Evolutionary conservation across 208 protist species (phyloP), one percentile per base, ranked within the genome.

Genomic region (Porcisia hertigi): DNA sequence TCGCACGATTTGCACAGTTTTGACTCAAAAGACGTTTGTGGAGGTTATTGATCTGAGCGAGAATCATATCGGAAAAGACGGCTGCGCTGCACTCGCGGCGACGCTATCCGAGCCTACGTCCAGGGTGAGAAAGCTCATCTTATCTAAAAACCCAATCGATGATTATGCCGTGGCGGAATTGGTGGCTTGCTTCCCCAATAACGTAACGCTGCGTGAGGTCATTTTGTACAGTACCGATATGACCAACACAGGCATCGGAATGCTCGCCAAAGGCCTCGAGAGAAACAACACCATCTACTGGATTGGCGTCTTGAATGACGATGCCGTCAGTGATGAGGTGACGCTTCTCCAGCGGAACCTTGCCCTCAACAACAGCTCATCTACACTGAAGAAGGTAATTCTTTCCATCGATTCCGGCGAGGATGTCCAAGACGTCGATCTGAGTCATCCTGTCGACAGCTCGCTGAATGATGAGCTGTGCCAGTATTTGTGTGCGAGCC

Each of bases 121-220:
- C 80, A 82, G 69, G 25, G 80, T 95, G 63, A 45, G 60, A 18
- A 72, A 73, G 59, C 62, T 96, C 14, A 77, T 86, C 67, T 69
- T 96, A 11, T 75, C 76, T 45, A 53, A 57, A 30, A 97, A 96
- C 67, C 87, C 89, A 36, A 88, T 96, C 52, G 82, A 93, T 67
- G 86, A 95, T 59, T 34, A 72, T 23, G 89, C 84, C 25, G 73
- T 91, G 3, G 73, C 52, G 23, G 87, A 88, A 70, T 66, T 97
- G 39, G 67, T 74, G 20, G 86, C 89, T 60, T 80, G 69, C n/a
- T 78, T 98, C 59, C 80, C 90, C 1, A 5, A 69, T 14, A 97
- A 94, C 79, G 39, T 73, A n/a, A 86, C 70, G 47, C 54, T 96
- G 14, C 84, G 74, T 23, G 69, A 73, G 36, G 73, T 96, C 16